Evolutionary conservation across 1,284 basidiomycete species (phyloP), one percentile per base, ranked within the genome.

Genomic region (Melanopsichium pennsylvanicum): DNA sequence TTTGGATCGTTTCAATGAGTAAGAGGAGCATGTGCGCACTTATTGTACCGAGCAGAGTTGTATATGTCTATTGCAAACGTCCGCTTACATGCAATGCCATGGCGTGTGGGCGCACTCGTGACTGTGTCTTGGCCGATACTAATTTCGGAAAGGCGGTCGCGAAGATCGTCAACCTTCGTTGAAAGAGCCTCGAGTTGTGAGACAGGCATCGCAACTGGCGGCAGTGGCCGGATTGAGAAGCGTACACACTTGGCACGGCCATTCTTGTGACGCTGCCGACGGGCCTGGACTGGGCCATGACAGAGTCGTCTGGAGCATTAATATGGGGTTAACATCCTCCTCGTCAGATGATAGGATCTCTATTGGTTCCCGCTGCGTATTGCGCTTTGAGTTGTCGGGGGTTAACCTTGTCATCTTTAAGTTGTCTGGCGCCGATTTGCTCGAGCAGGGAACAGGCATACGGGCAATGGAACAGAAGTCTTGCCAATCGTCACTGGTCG

Each of bases 161-260:
- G n/a, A 21, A 32, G 33, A 10, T 58, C 36, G 60, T 22, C 56
- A 52, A 6, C 63, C 63, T 15, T 51, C 51, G 2, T 37, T 11
- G 19, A 41, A 35, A 1, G 63, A 67, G 7, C 63, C 57, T 18
- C 41, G 37, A 4, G 64, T 49, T 5, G 54, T 55, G 40, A 43
- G 40, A 31, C 67, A 70, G 10, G 54, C 61, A 23, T 64, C 48
- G 37, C 67, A 70, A 12, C 46, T 43, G 8, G 43, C 6, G 1
- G 48, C 35, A 4, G 22, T 16, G 15, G 41, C 26, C 1, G 45
- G n/a, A 16, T 70, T 70, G 47, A 52, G 40, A 6, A 70, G 50
- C 26, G 67, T 70, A 37, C 67, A 70, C 10, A 58, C 43, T 33
- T 51, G 48, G 19, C 67, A 70, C 5, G 45, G 19, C 67, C 67